phyloP scores from a whole-genome alignment of 1,284 basidiomycete genomes.

The Sphagnurus paluster region DNA sequence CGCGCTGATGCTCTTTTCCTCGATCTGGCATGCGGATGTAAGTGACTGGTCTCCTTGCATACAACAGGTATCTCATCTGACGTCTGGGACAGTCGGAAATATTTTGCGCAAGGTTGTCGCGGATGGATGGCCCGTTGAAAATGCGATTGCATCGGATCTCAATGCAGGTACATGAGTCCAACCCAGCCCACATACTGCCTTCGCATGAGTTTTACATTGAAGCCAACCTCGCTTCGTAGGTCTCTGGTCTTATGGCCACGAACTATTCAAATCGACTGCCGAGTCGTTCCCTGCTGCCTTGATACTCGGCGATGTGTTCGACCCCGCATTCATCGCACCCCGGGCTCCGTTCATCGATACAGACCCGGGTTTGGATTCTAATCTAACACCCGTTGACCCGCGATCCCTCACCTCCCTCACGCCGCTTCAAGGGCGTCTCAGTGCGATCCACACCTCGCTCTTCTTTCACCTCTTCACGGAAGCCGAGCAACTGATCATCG shows the following conservation, averaged over 20 bases:
- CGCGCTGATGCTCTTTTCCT: slow-evolving; percentile 47
- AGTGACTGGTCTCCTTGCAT: slow-evolving; percentile 17
- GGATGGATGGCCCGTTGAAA: slow-evolving; percentile 28
- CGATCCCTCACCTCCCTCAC: slow-evolving; percentile 34
- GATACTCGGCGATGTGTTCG: slow-evolving; percentile 45
- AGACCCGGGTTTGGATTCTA: slow-evolving; percentile 16
- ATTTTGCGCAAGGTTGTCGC: slow-evolving; percentile 26
- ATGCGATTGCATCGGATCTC: slow-evolving; percentile 32
- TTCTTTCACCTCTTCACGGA: too few relatives aligned
- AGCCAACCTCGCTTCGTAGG: too few relatives aligned
- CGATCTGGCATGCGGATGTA: slow-evolving; percentile 49
- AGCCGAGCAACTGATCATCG: too few relatives aligned
- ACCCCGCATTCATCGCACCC: slow-evolving; percentile 31
- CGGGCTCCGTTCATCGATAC: slow-evolving; percentile 26
- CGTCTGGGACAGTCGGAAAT: slow-evolving; percentile 24
- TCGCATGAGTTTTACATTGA: too few relatives aligned
- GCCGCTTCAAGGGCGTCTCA: slow-evolving; percentile 40
- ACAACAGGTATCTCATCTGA: neutral
- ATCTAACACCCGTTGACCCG: slow-evolving; percentile 25
- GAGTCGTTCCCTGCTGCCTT: slow-evolving; percentile 44
- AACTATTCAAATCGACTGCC: slow-evolving; percentile 33
- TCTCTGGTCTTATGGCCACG: slow-evolving; percentile 38
- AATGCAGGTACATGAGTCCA: slow-evolving; percentile 19
- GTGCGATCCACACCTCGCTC: slow-evolving; percentile 45
- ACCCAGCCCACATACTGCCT: neutral